These are phyloP conservation scores for Pseudomassariella vexata DNA, from an alignment of 2,329 filamentous ascomycete species.

Conservation along the genomic window DNA sequence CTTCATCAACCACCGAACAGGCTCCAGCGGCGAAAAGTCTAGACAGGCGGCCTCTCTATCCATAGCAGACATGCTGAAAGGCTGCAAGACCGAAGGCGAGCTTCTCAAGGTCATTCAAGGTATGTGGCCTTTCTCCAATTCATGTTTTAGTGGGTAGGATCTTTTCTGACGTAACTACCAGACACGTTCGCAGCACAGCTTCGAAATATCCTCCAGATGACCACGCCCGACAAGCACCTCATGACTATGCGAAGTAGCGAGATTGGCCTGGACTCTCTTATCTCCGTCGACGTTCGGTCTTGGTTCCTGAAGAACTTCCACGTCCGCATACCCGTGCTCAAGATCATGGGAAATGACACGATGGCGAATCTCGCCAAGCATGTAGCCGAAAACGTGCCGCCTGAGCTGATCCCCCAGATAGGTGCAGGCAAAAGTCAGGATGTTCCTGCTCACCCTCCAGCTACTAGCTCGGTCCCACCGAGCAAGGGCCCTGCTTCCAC, in stretches of 20 bases:
- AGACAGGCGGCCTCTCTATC: no score
- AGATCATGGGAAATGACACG: constrained; percentile 9
- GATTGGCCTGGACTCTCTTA: constrained; percentile 6
- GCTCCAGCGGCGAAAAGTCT: no score
- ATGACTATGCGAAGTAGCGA: constrained; percentile 7
- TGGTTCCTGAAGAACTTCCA: constrained; percentile 7
- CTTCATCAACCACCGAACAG: constrained; percentile 8
- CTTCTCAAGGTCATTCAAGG: constrained; percentile 1
- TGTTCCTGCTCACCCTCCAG: no score
- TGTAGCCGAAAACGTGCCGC: constrained; percentile 1
- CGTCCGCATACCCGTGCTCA: constrained; percentile 5
- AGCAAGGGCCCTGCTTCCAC: no score
- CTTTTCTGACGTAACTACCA: no score
- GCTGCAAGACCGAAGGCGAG: background rate
- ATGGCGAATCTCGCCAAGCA: constrained; percentile 2
- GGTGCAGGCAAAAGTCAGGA: no score
- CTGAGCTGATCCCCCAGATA: constrained; percentile 3
- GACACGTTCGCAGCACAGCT: constrained; percentile 9
- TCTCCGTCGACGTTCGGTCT: constrained; percentile 6
- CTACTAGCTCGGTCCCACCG: no score
- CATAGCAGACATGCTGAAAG: constrained; percentile 2
- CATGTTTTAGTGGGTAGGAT: no score
- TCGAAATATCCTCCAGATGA: constrained; percentile 9
- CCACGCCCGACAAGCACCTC: constrained; percentile 9
- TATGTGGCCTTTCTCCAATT: no score